Percentiles rank a stretch among this genome's conserved stretches.
Evolutionary conservation across 139 green algal genomes (phyloP).

Genomic region (Zygnema circumcarinatum): DNA sequence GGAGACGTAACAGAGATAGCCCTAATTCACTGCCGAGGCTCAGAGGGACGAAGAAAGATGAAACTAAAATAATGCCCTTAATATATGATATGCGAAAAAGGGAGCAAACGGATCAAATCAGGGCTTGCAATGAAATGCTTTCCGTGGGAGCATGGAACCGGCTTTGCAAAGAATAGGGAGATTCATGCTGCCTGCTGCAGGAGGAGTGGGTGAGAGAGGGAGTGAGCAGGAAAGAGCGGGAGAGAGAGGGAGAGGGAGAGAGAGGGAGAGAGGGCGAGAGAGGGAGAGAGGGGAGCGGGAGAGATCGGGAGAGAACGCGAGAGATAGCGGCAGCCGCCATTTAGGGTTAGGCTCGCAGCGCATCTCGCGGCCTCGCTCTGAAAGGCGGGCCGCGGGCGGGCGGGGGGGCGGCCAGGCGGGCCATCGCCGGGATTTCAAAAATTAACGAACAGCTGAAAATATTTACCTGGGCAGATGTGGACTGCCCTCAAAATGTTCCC

Average conservation of each 20-base stretch:
- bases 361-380: no score
- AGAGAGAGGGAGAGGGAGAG: background rate
- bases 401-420: no score
- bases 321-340: background rate
- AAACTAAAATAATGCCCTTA: background rate
- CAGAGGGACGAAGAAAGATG: background rate
- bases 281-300: background rate
- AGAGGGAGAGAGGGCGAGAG: background rate
- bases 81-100: background rate
- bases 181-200: background rate
- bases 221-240: background rate
- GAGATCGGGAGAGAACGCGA: background rate
- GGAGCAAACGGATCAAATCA: background rate
- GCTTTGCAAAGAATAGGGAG: background rate
- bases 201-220: background rate
- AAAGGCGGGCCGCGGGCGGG: no score
- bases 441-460: no score
- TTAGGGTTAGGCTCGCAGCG: no score
- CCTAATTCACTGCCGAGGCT: background rate
- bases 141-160: background rate
- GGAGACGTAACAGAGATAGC: no score
- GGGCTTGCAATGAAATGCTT: background rate
- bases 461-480: no score
- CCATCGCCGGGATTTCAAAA: no score
- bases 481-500: no score